Conservation (phyloP, 2,329 filamentous ascomycete species). For the Decorospora gaudefroyi region DNA sequence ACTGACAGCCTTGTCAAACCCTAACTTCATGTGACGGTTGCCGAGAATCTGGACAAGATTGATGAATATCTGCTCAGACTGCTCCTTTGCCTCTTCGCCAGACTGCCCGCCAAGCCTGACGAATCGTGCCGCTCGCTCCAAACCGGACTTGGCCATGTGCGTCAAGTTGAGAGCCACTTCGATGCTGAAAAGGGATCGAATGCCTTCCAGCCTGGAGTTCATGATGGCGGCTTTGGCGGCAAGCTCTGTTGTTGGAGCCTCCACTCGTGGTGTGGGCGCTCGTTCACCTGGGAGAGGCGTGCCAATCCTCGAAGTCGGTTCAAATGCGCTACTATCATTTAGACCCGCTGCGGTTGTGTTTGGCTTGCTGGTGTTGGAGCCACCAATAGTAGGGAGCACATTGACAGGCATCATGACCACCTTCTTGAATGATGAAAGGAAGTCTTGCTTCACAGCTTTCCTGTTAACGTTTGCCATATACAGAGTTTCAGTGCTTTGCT, state of each 20-base stretch:
- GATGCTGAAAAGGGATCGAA: slow-evolving; percentile 93
- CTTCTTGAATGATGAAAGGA: slow-evolving; percentile 94
- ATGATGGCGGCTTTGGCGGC: slow-evolving; percentile 98
- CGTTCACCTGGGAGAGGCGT: slow-evolving; percentile 50
- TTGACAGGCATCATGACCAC: slow-evolving; percentile 99
- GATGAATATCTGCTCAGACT: slow-evolving; percentile 89
- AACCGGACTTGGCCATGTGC: slow-evolving; percentile 81
- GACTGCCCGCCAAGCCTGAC: slow-evolving; percentile 77
- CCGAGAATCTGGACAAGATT: slow-evolving; percentile 81
- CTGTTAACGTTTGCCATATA: slow-evolving; percentile 95
- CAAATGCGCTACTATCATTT: slow-evolving; percentile 38
- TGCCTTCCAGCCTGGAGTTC: slow-evolving; percentile 91
- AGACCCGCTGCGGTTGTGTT: slow-evolving; percentile 25
- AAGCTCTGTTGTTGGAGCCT: slow-evolving; percentile 85
- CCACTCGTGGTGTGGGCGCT: slow-evolving; percentile 49
- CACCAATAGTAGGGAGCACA: slow-evolving; percentile 70
- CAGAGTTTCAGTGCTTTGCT: slow-evolving; percentile 87
- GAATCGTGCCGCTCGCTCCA: slow-evolving; percentile 84
- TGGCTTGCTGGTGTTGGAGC: slow-evolving; percentile 46
- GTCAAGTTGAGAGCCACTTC: slow-evolving; percentile 90
- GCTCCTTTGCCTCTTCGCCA: slow-evolving; percentile 80
- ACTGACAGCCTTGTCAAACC: slow-evolving; percentile 88
- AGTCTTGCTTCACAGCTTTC: slow-evolving; percentile 94
- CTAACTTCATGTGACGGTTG: slow-evolving; percentile 83
- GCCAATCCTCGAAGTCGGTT: slow-evolving; percentile 33